Conservation (phyloP, 208 protist genomes). For the Crithidia sp. region DNA sequence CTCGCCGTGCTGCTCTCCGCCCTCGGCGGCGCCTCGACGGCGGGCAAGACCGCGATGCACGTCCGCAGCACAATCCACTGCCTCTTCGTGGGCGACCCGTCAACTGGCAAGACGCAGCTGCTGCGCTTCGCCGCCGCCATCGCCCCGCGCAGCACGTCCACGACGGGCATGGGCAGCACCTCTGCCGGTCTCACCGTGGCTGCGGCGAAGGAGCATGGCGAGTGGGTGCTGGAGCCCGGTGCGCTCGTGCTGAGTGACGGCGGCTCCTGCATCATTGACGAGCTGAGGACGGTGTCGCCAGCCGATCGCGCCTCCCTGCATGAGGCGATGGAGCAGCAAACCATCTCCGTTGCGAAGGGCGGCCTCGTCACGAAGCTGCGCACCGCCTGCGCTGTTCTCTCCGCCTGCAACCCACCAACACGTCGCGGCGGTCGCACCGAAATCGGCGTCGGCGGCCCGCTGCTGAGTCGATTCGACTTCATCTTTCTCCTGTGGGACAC, state of each 20-base stretch:
- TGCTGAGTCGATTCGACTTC: slow-evolving; percentile 98
- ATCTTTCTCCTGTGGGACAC: slow-evolving; percentile 95
- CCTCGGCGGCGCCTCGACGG: slow-evolving; percentile 65
- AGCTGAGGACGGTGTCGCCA: slow-evolving; percentile 96
- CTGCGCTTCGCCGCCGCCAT: slow-evolving; percentile 83
- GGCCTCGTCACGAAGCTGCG: slow-evolving; percentile 96
- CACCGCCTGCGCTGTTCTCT: slow-evolving; percentile 94
- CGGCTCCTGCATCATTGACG: slow-evolving; percentile 98
- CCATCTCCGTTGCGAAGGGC: slow-evolving; percentile 95
- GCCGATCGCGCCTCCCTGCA: slow-evolving; percentile 96
- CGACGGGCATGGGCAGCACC: slow-evolving; percentile 91
- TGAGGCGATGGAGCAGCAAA: slow-evolving; percentile 99
- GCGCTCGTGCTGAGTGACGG: slow-evolving; percentile 97
- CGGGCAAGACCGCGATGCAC: slow-evolving; percentile 71
- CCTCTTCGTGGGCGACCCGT: slow-evolving; percentile 98
- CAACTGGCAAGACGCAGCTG: slow-evolving; percentile 97
- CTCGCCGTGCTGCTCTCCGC: slow-evolving; percentile 80
- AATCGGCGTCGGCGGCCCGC: slow-evolving; percentile 93
- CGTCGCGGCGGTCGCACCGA: slow-evolving; percentile 68
- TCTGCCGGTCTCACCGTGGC: slow-evolving; percentile 92
- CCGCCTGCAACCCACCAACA: slow-evolving; percentile 95
- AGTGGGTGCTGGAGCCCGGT: slow-evolving; percentile 96
- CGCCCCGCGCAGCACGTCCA: slow-evolving; percentile 86
- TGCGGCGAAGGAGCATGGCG: slow-evolving; percentile 85
- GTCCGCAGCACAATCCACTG: slow-evolving; percentile 96